Conservation (phyloP, 2,329 filamentous ascomycete species). For the Fusarium sp. region DNA sequence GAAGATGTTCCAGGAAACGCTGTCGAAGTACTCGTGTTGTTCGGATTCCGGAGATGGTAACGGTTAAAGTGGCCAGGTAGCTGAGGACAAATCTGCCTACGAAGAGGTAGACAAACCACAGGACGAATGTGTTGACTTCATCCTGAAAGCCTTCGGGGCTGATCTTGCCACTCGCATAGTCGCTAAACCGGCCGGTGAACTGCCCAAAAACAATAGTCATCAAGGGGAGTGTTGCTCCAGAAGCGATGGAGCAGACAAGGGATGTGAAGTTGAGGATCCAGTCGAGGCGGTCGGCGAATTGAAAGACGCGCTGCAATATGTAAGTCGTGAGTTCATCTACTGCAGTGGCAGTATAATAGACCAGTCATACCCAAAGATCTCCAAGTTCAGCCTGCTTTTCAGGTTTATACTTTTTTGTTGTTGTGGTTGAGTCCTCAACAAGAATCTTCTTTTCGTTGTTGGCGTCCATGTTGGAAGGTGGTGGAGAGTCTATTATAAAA, state of each 20-base stretch:
- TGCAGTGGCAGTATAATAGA: accelerated
- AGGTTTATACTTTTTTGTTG: slow-evolving; percentile 1
- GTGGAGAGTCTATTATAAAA: not conserved
- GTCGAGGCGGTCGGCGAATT: slow-evolving; percentile 28
- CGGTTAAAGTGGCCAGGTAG: slow-evolving; percentile 6
- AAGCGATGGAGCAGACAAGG: slow-evolving; percentile 16
- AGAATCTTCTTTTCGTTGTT: slow-evolving; percentile 7
- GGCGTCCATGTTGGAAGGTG: not conserved
- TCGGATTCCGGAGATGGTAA: slow-evolving; percentile 21
- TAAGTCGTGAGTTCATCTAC: not conserved
- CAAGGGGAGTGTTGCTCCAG: slow-evolving; percentile 17
- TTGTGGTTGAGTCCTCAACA: not conserved
- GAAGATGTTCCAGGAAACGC: slow-evolving; percentile 8
- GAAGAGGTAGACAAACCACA: slow-evolving; percentile 34
- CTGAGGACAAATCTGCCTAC: slow-evolving; percentile 20
- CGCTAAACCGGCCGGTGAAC: slow-evolving; percentile 19
- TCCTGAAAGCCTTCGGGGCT: slow-evolving; percentile 1
- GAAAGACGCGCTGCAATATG: slow-evolving; percentile 11
- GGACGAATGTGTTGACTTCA: slow-evolving; percentile 11
- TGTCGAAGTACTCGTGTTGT: slow-evolving; percentile 24
- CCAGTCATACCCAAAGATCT: slow-evolving; percentile 9
- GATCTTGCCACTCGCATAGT: slow-evolving; percentile 10
- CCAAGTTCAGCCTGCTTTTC: slow-evolving; percentile 4
- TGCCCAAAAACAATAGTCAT: slow-evolving; percentile 31
- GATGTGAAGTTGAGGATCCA: slow-evolving; percentile 18